Conservation (phyloP, 345 rosid species). For the Eucalyptus cloeziana region DNA sequence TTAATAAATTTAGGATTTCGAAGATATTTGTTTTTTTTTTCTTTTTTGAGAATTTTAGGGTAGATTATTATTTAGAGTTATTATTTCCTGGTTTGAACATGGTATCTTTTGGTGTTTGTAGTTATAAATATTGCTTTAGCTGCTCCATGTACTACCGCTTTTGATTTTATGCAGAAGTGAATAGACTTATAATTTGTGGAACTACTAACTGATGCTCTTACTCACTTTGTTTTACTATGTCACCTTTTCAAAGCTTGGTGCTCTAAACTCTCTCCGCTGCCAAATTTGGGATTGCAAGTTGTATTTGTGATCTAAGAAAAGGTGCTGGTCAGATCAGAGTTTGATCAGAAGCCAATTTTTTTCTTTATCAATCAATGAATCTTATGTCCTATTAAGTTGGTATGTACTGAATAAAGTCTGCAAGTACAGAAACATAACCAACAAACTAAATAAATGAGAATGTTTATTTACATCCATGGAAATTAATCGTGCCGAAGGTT, state of each 20-base stretch:
- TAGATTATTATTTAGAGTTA: not conserved
- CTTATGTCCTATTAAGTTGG: not conserved
- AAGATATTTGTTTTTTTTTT: too few species aligned
- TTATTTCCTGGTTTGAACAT: not conserved
- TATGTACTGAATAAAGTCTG: not conserved
- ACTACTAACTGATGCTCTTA: not conserved
- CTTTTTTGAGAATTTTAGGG: not conserved
- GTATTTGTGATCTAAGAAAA: not conserved
- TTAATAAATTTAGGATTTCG: not conserved
- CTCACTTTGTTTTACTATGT: not conserved
- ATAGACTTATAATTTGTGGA: not conserved
- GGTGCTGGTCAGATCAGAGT: not conserved
- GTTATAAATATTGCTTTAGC: not conserved
- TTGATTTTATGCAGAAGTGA: not conserved
- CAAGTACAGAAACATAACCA: not conserved
- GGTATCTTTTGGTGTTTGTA: not conserved
- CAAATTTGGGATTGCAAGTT: not conserved
- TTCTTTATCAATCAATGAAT: not conserved
- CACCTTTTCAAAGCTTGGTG: not conserved
- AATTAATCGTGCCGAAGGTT: not conserved
- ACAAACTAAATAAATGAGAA: not conserved
- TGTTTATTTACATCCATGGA: too few species aligned
- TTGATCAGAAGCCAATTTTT: not conserved
- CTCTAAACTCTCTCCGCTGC: not conserved
- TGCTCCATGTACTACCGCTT: not conserved